A percentile compares a stretch with the other conserved stretches of the same genome.
These are phyloP conservation scores for Hortaea werneckii DNA, from an alignment of 2,329 filamentous ascomycete genomes.

Conservation along the genomic window DNA sequence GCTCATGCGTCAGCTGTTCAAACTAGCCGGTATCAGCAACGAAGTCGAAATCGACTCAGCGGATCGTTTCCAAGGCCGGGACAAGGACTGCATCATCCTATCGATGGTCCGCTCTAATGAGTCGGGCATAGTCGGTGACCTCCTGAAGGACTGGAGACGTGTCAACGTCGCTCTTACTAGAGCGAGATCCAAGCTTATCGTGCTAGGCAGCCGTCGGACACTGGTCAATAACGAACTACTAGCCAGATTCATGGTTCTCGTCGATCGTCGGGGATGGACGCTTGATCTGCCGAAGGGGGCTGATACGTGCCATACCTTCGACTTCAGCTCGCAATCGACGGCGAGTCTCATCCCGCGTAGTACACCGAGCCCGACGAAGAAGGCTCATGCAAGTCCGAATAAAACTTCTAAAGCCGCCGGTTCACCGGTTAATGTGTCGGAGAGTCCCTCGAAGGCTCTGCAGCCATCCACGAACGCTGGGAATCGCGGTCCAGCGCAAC, in stretches of 20 bases:
- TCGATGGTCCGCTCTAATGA: conserved; percentile 83
- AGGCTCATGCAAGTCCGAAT: conserved; percentile 1
- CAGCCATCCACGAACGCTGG: conserved; percentile 5
- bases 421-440: background rate
- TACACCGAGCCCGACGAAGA: conserved; percentile 5
- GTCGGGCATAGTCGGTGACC: conserved; percentile 70
- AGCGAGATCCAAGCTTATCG: conserved; percentile 81
- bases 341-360: conserved; percentile 3
- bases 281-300: conserved; percentile 48
- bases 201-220: conserved; percentile 73
- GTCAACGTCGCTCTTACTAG: conserved; percentile 95
- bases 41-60: conserved; percentile 91
- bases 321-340: conserved; percentile 16
- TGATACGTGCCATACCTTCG: conserved; percentile 15
- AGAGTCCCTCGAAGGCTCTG: conserved; percentile 1
- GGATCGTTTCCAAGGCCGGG: conserved; percentile 90
- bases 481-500: conserved; percentile 5
- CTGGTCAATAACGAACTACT: conserved; percentile 66
- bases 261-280: conserved; percentile 70
- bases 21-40: conserved; percentile 27
- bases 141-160: conserved; percentile 81
- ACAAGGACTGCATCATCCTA: conserved; percentile 86
- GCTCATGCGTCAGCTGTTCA: conserved; percentile 62
- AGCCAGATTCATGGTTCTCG: conserved; percentile 62
- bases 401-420: background rate